A percentile compares a stretch with the other conserved stretches of the same genome.
Conservation (phyloP, 441 rosid genomes). For the Erodium chrysanthum region DNA sequence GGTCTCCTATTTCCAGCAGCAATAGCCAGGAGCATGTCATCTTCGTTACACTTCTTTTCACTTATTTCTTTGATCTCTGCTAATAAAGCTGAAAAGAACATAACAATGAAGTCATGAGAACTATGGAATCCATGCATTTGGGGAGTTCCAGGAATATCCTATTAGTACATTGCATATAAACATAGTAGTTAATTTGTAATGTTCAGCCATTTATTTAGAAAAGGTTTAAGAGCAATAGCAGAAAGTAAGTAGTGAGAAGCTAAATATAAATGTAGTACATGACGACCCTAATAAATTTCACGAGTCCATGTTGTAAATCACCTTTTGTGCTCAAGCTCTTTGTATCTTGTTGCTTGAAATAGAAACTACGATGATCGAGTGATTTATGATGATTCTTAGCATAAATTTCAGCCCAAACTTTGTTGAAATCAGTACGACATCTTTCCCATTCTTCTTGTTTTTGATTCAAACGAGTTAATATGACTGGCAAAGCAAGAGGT, state of each 20-base stretch:
- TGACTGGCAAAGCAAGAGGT: conserved; percentile 80
- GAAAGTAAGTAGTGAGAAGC: not conserved
- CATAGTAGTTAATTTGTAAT: not conserved
- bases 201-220: not conserved
- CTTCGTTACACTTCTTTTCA: conserved; percentile 70
- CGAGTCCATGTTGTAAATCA: conserved; percentile 24
- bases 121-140: not conserved
- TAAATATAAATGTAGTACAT: conserved; percentile 1
- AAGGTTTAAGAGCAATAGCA: not conserved
- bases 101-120: conserved; percentile 19
- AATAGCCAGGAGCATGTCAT: conserved; percentile 71
- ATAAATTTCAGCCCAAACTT: conserved; percentile 97
- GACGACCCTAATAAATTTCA: not conserved
- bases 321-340: conserved; percentile 94
- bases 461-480: conserved; percentile 92
- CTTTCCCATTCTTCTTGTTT: conserved; percentile 96
- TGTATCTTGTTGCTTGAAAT: conserved; percentile 91
- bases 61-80: conserved; percentile 83
- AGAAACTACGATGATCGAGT: conserved; percentile 96
- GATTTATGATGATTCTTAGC: conserved; percentile 91
- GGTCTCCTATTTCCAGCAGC: conserved; percentile 77
- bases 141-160: not conserved
- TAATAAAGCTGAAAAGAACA: conserved; percentile 53
- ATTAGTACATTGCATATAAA: not conserved
- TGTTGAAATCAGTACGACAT: conserved; percentile 89